Conservation (phyloP, 148 eudicot species). For the Salicornia ramosissima region DNA sequence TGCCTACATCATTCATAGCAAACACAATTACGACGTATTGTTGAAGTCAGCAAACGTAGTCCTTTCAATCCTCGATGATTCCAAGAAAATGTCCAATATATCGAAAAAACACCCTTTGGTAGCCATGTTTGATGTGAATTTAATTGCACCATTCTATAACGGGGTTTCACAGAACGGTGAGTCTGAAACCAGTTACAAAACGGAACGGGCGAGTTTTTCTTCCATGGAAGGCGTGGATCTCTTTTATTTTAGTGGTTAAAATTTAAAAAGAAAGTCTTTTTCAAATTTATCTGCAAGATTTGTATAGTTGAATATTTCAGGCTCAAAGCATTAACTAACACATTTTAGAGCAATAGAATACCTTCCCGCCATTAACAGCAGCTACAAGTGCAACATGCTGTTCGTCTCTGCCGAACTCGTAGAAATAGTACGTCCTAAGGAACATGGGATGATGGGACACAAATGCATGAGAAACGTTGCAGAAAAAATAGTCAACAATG, state of each 20-base stretch:
- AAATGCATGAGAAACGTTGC: constrained; percentile 9
- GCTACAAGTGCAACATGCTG: constrained; percentile 91
- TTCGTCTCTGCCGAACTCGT: constrained; percentile 69
- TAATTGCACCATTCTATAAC: no score
- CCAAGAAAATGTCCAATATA: neutral
- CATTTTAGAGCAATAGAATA: constrained; percentile 17
- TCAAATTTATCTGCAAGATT: neutral
- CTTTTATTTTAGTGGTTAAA: neutral
- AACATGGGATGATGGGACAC: constrained; percentile 12
- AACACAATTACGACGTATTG: neutral
- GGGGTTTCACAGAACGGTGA: no score
- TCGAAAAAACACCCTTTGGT: neutral
- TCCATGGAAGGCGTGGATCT: neutral
- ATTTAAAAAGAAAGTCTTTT: neutral
- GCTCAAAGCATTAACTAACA: neutral
- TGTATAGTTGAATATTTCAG: neutral
- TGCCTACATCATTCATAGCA: constrained; percentile 37
- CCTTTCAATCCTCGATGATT: neutral
- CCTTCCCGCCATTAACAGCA: constrained; percentile 82
- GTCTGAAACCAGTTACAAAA: no score
- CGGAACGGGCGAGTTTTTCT: no score
- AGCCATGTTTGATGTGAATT: no score
- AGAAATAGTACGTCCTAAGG: constrained; percentile 86
- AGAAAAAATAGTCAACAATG: neutral
- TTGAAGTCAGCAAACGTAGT: neutral